Evolutionary conservation across 768 basidiomycete genomes (phyloP).

Genomic region (Fistulinella prunicolor): DNA sequence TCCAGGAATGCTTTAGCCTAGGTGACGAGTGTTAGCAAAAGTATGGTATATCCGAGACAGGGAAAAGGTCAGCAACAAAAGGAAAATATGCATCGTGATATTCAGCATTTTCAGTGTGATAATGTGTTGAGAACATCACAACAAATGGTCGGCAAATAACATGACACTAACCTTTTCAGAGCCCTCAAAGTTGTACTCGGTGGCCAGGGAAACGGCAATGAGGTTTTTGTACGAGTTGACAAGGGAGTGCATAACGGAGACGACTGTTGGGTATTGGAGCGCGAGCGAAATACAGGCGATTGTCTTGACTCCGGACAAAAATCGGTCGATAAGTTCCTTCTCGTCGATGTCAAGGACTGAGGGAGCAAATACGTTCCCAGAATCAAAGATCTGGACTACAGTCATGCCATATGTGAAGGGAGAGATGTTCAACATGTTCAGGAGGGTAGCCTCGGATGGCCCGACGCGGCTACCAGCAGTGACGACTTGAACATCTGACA

Average conservation of each 20-base stretch:
- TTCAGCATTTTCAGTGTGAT: conserved; percentile 88
- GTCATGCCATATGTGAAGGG: conserved; percentile 99
- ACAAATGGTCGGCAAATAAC: conserved; percentile 1
- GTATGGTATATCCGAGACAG: neutral
- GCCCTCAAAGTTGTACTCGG: conserved; percentile 94
- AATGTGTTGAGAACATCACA: conserved; percentile 31
- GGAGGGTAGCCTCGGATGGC: conserved; percentile 92
- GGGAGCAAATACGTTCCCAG: conserved; percentile 88
- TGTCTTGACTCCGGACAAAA: conserved; percentile 91
- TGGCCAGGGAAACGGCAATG: conserved; percentile 80
- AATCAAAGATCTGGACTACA: conserved; percentile 94
- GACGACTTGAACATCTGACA: conserved; percentile 95
- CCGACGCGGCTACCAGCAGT: conserved; percentile 91
- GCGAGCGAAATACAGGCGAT: conserved; percentile 96
- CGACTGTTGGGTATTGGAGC: conserved; percentile 93
- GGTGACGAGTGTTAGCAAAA: conserved; percentile 8
- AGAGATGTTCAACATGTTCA: conserved; percentile 99
- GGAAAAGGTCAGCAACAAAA: conserved; percentile 30
- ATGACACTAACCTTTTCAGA: conserved; percentile 74
- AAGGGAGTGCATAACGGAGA: conserved; percentile 89
- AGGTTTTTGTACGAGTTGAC: conserved; percentile 99
- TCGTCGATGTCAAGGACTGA: conserved; percentile 92
- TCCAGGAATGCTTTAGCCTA: conserved; percentile 95
- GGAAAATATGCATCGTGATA: conserved; percentile 38
- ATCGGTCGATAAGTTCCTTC: conserved; percentile 84